Conservation (phyloP, 2,329 filamentous ascomycete species). For the Aschersonia sp. region DNA sequence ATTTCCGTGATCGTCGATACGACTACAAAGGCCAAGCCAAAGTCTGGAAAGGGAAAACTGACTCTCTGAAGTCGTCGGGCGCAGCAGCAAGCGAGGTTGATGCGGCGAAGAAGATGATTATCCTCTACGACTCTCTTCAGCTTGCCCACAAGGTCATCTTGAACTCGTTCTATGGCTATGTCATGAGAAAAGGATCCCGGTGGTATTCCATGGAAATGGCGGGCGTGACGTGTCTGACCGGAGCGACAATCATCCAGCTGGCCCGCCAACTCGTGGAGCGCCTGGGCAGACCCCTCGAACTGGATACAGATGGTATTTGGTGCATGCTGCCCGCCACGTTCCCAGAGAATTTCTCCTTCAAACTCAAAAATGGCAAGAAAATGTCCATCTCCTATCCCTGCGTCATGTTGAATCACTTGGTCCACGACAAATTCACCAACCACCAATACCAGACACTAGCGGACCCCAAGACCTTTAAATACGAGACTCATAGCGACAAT, state of each 20-base stretch:
- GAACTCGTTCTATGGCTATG: constrained; percentile 98
- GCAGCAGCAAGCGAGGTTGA: constrained; percentile 68
- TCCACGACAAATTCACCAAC: constrained; percentile 90
- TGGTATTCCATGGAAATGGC: constrained; percentile 99
- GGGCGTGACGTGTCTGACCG: constrained; percentile 91
- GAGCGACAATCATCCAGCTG: constrained; percentile 93
- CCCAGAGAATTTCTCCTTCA: constrained; percentile 92
- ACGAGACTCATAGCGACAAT: constrained; percentile 96
- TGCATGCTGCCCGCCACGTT: constrained; percentile 96
- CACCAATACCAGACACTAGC: constrained; percentile 89
- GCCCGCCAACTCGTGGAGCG: constrained; percentile 86
- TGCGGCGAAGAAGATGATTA: constrained; percentile 96
- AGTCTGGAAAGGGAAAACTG: constrained; percentile 95
- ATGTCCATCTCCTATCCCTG: constrained; percentile 94
- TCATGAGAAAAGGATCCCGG: constrained; percentile 96
- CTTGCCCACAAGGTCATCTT: constrained; percentile 97
- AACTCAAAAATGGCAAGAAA: constrained; percentile 91
- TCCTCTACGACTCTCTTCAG: constrained; percentile 90
- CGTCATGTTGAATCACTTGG: constrained; percentile 96
- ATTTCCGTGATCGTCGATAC: constrained; percentile 93
- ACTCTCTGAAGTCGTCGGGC: constrained; percentile 69
- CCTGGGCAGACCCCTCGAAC: constrained; percentile 79
- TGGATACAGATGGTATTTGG: constrained; percentile 99
- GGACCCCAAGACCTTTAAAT: constrained; percentile 68
- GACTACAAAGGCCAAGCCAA: constrained; percentile 98